A percentile compares a stretch with the other conserved stretches of the same genome.
Conservation (phyloP, 208 protist species). For the Trypanosoma rangeli region DNA sequence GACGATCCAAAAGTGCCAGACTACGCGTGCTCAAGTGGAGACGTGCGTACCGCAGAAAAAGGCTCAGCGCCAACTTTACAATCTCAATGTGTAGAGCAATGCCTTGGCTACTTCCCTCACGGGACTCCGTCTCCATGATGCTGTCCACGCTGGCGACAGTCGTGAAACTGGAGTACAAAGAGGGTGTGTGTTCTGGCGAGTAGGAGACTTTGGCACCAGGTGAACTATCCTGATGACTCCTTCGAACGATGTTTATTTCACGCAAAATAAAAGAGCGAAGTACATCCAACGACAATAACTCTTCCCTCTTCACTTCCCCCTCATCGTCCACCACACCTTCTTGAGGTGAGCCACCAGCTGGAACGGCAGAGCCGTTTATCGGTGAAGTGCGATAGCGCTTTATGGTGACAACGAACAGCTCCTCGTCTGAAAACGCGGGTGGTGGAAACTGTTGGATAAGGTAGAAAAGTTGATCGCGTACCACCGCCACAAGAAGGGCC, state of each 20-base stretch:
- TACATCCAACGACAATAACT: conserved; percentile 45
- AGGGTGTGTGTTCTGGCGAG: conserved; percentile 20
- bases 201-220: not conserved
- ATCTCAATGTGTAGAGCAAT: conserved; percentile 50
- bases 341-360: not conserved
- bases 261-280: conserved; percentile 63
- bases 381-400: conserved; percentile 3
- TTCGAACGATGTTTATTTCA: conserved; percentile 56
- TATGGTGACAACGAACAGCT: conserved; percentile 12
- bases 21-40: conserved; percentile 13
- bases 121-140: conserved; percentile 33
- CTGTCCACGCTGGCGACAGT: conserved; percentile 12
- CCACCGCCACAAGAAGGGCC: conserved; percentile 24
- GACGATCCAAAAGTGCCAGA: conserved; percentile 19
- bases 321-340: conserved; percentile 10
- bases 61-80: conserved; percentile 56
- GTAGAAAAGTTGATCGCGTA: conserved; percentile 35
- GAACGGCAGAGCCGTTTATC: not conserved
- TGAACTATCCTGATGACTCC: conserved; percentile 21
- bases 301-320: conserved; percentile 30
- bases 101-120: conserved; percentile 25
- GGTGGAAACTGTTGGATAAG: conserved; percentile 30
- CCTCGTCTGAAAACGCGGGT: conserved; percentile 4
- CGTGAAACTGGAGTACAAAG: conserved; percentile 10
- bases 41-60: conserved; percentile 43